Evolutionary conservation across 2,329 filamentous ascomycete species (phyloP).

Genomic region (Neopestalotiopsis sp.): DNA sequence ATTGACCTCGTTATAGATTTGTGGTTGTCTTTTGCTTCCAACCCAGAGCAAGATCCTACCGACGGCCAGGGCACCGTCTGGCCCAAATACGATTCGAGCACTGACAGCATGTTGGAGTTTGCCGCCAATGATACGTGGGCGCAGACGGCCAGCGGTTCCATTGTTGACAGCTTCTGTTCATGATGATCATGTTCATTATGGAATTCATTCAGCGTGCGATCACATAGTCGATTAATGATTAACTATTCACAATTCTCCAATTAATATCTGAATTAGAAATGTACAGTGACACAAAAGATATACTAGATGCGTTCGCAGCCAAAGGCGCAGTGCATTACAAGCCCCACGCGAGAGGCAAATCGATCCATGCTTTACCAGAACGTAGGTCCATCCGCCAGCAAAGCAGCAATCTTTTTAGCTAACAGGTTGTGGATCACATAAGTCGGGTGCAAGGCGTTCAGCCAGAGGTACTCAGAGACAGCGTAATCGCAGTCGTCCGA

Average conservation of each 20-base stretch:
- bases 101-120: conserved; percentile 1
- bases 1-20: neutral
- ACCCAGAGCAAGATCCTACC: neutral
- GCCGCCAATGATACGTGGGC: conserved; percentile 11
- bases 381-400: conserved; percentile 43
- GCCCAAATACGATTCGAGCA: conserved; percentile 10
- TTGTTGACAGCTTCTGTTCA: conserved; percentile 4
- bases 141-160: conserved; percentile 1
- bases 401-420: conserved; percentile 51
- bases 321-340: no score
- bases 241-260: neutral
- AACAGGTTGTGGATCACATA: conserved; percentile 65
- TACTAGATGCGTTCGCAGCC: no score
- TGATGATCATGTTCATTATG: neutral
- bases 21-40: conserved; percentile 10
- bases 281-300: no score
- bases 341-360: no score
- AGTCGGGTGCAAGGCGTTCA: conserved; percentile 68
- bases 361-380: conserved; percentile 33
- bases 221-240: neutral
- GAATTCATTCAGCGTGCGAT: neutral
- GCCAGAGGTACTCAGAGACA: conserved; percentile 69
- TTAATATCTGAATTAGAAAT: no score
- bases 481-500: conserved; percentile 53
- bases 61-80: conserved; percentile 2